phyloP scores from a whole-genome alignment of 2,329 filamentous ascomycete species.

The Phaeoacremonium minimum region DNA sequence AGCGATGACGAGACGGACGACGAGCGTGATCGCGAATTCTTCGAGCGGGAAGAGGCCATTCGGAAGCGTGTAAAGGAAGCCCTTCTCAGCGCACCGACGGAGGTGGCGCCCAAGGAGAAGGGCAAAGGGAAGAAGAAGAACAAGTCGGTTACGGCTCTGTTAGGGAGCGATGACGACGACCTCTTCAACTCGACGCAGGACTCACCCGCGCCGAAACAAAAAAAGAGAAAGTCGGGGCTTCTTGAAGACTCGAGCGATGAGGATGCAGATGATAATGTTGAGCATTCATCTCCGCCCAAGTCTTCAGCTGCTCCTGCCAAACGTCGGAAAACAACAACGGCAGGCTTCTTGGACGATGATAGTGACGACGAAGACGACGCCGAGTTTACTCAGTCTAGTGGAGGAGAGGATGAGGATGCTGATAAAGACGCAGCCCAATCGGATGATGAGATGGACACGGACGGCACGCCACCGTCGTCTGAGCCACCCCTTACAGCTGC shows the following conservation, averaged over 20 bases:
- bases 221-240: constrained; percentile 24
- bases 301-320: constrained; percentile 8
- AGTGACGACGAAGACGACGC: constrained; percentile 26
- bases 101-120: constrained; percentile 7
- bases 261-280: constrained; percentile 18
- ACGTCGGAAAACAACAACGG: constrained; percentile 9
- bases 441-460: constrained; percentile 16
- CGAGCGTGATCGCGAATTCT: constrained; percentile 66
- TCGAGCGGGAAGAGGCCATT: constrained; percentile 65
- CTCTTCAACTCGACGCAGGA: constrained; percentile 1
- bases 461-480: constrained; percentile 12
- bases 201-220: constrained; percentile 7
- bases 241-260: constrained; percentile 23
- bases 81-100: constrained; percentile 15
- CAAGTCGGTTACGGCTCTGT: constrained; percentile 14
- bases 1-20: constrained; percentile 92
- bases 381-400: constrained; percentile 1
- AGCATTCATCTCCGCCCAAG: constrained; percentile 8
- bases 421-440: constrained; percentile 11
- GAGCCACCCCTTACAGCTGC: constrained; percentile 3
- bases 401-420: constrained; percentile 1
- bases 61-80: constrained; percentile 46
- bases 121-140: constrained; percentile 4
- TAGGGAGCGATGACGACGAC: constrained; percentile 12
- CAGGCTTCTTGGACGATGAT: constrained; percentile 10